A percentile compares a stretch with the other conserved stretches of the same genome.
These are phyloP conservation scores for Sporothrix dimorphospora DNA, from an alignment of 2,329 filamentous ascomycete genomes.

Conservation along the genomic window DNA sequence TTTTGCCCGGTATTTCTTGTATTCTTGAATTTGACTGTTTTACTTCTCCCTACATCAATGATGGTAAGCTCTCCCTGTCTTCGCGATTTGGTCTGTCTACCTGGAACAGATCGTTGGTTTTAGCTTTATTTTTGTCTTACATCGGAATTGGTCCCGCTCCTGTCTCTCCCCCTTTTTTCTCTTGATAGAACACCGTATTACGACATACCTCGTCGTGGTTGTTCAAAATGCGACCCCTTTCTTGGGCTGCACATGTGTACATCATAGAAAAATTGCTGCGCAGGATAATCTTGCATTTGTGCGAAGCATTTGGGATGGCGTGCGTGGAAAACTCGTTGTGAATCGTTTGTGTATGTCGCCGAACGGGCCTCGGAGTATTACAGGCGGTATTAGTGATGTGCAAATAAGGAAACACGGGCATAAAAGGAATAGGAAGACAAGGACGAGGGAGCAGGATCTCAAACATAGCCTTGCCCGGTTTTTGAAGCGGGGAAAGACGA, in stretches of 20 bases:
- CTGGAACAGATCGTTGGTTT: conserved; percentile 23
- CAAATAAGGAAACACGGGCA: background rate
- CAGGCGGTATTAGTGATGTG: background rate
- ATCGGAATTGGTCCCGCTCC: background rate
- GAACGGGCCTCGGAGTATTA: background rate
- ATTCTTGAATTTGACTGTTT: background rate
- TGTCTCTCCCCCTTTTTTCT: background rate
- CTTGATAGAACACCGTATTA: background rate
- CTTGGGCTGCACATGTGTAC: background rate
- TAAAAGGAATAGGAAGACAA: conserved; percentile 1
- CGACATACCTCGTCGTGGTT: background rate
- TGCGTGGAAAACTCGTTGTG: background rate
- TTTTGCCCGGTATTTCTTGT: background rate
- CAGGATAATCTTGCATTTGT: background rate
- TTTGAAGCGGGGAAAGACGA: background rate
- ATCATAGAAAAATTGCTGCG: background rate
- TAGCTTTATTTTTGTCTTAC: conserved; percentile 24
- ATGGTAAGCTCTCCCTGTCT: background rate
- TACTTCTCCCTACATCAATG: background rate
- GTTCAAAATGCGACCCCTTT: background rate
- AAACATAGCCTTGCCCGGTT: background rate
- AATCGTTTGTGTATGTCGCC: background rate
- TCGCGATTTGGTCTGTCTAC: background rate
- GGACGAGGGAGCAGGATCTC: background rate
- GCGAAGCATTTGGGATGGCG: background rate